Conservation (phyloP, 2,329 filamentous ascomycete species). For the Apiospora pterosperma region DNA sequence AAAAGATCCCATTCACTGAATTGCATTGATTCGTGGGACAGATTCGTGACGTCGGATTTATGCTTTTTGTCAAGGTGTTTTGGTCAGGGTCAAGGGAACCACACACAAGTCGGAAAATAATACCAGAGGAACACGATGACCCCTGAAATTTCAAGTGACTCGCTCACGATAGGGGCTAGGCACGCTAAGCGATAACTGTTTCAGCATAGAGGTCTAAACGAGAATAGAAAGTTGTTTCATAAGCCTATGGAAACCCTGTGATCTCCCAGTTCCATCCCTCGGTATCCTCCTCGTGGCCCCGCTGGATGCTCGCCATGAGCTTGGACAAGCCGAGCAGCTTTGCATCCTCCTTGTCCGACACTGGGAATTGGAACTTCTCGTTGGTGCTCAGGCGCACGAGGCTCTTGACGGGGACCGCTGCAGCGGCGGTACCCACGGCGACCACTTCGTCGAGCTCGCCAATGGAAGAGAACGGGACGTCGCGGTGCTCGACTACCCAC, state of each 20-base stretch:
- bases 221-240: too few species aligned
- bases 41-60: too few species aligned
- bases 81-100: too few species aligned
- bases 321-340: conserved; percentile 5
- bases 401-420: conserved; percentile 6
- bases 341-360: not conserved
- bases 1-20: too few species aligned
- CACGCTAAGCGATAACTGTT: not conserved
- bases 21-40: too few species aligned
- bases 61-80: too few species aligned
- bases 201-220: not conserved
- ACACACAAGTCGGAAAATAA: too few species aligned
- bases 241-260: not conserved
- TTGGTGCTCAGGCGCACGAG: conserved; percentile 4
- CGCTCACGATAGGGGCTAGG: too few species aligned
- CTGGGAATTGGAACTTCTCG: conserved; percentile 6
- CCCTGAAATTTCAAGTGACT: too few species aligned
- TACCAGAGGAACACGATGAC: too few species aligned
- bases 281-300: conserved; percentile 2
- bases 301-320: conserved; percentile 6
- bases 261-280: conserved; percentile 9
- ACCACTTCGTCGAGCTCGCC: not conserved
- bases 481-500: conserved; percentile 5
- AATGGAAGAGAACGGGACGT: conserved; percentile 7
- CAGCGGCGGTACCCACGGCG: conserved; percentile 6